Evolutionary conservation across 2,329 filamentous ascomycete genomes (phyloP), one percentile per base, ranked within the genome.

Genomic region (Alternaria sp.): DNA sequence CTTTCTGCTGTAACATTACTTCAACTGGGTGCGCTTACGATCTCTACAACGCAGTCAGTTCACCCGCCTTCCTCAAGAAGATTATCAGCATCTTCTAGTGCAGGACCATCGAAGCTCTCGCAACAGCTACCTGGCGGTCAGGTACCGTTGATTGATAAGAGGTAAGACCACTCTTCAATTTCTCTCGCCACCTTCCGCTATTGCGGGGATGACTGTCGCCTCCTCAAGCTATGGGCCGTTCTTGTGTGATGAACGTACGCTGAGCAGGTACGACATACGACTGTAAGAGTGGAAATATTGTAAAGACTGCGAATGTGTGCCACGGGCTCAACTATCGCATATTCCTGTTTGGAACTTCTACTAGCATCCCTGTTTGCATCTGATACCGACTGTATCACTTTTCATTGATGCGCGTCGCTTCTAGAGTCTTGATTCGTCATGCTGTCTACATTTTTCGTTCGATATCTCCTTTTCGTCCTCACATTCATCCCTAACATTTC

Each of bases 401-500:
- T 7, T 11, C 32, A 14, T 18, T 6, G 30, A 24, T 12, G 16
- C 46, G 12, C 32, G 24, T 24, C 12, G n/a, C 39, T 22, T 36
- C 16, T 14, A 16, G 41, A 20, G n/a, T 22, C 22, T 22, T 20
- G 14, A 12, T 12, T 4, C 34, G 57, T 32, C 48, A 75, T 76
- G 71, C 51, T 68, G 46, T 38, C 57, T 24, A 61, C 59, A n/a
- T 36, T 36, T 22, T 55, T 69, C 3, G 14, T 68, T 24, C 59
- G 55, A 20, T 61, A 59, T 22, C 24, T 67, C 11, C 41, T 71
- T 16, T 51, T 72, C 4, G 53, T 63, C 36, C 28, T 62, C 26
- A 20, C 62, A 16, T 30, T 68, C 46, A 34, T 67, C 18, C 51
- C 71, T 71, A 73, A 73, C 52, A 44, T 48, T 5, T 70, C 24